Percentiles rank a stretch among this genome's conserved stretches.
Conservation (phyloP, 176 grass and related monocot genomes). For the Raddia distichophylla region DNA sequence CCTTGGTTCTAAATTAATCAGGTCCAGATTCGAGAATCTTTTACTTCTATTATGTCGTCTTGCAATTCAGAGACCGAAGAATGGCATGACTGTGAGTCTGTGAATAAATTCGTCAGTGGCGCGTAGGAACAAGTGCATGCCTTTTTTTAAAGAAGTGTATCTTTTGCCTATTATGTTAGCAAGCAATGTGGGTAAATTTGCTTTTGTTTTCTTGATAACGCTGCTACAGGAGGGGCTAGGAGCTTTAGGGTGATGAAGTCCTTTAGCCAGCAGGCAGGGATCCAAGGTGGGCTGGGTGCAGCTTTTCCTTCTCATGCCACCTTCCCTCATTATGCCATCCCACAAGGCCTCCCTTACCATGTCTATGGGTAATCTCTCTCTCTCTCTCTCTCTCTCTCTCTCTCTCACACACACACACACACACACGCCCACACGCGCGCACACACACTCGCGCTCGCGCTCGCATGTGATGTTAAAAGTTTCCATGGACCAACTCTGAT, state of each 20-base stretch:
- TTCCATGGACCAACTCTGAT: slow-evolving; percentile 35
- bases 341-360: slow-evolving; percentile 92
- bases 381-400: slow-evolving; percentile 3
- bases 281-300: slow-evolving; percentile 74
- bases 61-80: slow-evolving; percentile 28
- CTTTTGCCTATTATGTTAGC: slow-evolving; percentile 40
- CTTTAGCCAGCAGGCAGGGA: slow-evolving; percentile 71
- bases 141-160: slow-evolving; percentile 18
- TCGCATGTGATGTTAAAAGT: slow-evolving; percentile 13
- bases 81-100: neutral
- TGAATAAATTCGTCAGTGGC: slow-evolving; percentile 33
- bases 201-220: slow-evolving; percentile 7
- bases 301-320: slow-evolving; percentile 83
- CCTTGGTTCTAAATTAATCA: slow-evolving; percentile 41
- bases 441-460: neutral
- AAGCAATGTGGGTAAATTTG: slow-evolving; percentile 29
- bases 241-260: slow-evolving; percentile 86
- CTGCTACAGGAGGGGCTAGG: slow-evolving; percentile 71
- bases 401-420: neutral
- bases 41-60: slow-evolving; percentile 62
- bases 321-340: slow-evolving; percentile 95
- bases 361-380: slow-evolving; percentile 70
- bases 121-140: slow-evolving; percentile 18
- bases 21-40: slow-evolving; percentile 46
- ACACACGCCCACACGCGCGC: neutral